Evolutionary conservation across 2,329 filamentous ascomycete genomes (phyloP).

Genomic region (Alternaria sp.): DNA sequence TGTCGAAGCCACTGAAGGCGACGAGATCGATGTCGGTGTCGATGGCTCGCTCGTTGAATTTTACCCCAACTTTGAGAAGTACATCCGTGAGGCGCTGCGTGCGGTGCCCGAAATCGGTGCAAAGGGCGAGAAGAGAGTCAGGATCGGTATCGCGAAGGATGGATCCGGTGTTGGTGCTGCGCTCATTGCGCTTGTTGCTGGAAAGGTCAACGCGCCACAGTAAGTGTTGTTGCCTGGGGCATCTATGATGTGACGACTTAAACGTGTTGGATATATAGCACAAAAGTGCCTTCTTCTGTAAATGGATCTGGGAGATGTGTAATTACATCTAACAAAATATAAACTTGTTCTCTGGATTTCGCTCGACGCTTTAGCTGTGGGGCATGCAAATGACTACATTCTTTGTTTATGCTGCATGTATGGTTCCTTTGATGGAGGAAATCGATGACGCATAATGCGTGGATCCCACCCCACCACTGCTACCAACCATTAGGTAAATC

Average conservation of each 20-base stretch:
- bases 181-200: constrained; percentile 89
- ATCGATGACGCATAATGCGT: not conserved
- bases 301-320: not conserved
- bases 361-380: not conserved
- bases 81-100: constrained; percentile 82
- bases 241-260: not conserved
- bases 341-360: not conserved
- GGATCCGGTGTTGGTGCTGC: constrained; percentile 95
- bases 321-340: not conserved
- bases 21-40: constrained; percentile 88
- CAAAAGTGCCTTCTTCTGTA: not conserved
- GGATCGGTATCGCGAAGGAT: constrained; percentile 96
- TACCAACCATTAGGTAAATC: not conserved
- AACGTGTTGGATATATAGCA: not conserved
- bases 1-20: constrained; percentile 57
- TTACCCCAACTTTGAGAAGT: constrained; percentile 89
- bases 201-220: constrained; percentile 51
- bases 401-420: not conserved
- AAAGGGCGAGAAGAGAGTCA: constrained; percentile 80
- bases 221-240: not conserved
- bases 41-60: constrained; percentile 95
- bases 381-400: not conserved
- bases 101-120: constrained; percentile 78
- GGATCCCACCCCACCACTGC: not conserved
- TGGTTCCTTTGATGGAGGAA: not conserved